These are phyloP conservation scores for Dioszegia hungarica DNA, from an alignment of 768 basidiomycete genomes.

Conservation along the genomic window DNA sequence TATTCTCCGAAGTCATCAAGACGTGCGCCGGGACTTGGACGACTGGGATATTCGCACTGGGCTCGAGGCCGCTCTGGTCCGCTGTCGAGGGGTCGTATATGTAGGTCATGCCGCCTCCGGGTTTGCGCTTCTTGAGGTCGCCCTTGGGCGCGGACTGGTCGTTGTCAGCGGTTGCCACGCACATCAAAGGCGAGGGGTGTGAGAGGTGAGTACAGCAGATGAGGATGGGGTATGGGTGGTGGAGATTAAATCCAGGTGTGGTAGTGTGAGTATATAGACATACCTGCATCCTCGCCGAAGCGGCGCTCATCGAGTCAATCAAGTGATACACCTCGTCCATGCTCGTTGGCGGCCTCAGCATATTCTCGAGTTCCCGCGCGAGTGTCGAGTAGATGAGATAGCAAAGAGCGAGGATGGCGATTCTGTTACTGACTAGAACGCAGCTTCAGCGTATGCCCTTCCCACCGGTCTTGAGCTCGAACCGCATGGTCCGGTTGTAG, in stretches of 20 bases:
- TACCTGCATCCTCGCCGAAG: conserved; percentile 7
- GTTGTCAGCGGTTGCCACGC: not conserved
- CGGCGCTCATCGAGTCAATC: conserved; percentile 1
- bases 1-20: conserved; percentile 35
- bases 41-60: conserved; percentile 28
- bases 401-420: conserved; percentile 25
- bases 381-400: conserved; percentile 32
- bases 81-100: conserved; percentile 23
- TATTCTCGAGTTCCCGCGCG: conserved; percentile 25
- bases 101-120: conserved; percentile 35
- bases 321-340: conserved; percentile 12
- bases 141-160: conserved; percentile 15
- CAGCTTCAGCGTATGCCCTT: not conserved
- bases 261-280: no score
- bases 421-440: conserved; percentile 22
- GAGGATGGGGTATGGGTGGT: no score
- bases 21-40: conserved; percentile 33
- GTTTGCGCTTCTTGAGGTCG: conserved; percentile 2
- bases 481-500: no score
- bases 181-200: not conserved
- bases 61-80: conserved; percentile 2
- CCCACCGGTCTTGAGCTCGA: not conserved
- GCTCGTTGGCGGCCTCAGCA: conserved; percentile 18
- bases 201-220: not conserved
- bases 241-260: not conserved